phyloP scores from a whole-genome alignment of 495 filamentous ascomycete genomes.

The Talaromyces nanjingensis region DNA sequence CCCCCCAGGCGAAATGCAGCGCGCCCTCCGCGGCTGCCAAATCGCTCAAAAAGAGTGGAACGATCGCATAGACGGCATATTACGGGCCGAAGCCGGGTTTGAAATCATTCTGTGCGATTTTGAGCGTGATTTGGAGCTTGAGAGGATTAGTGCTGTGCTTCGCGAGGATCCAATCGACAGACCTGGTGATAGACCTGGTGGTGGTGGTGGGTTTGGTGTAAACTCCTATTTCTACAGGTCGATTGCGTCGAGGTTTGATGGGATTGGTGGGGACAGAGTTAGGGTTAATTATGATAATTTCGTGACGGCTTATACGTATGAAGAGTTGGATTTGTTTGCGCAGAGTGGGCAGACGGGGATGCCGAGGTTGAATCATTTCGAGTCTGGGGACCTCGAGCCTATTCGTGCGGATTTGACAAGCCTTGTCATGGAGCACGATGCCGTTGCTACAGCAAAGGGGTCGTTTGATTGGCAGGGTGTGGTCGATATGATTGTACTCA shows the following conservation, averaged over 20 bases:
- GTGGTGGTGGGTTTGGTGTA: not conserved
- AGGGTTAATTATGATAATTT: conserved; percentile 54
- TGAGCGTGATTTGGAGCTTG: conserved; percentile 27
- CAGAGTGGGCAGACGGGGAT: conserved; percentile 19
- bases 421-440: conserved; percentile 23
- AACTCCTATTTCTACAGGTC: conserved; percentile 17
- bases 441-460: not conserved
- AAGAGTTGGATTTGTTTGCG: conserved; percentile 42
- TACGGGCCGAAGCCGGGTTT: conserved; percentile 64
- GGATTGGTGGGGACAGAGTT: conserved; percentile 48
- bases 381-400: not conserved
- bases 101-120: conserved; percentile 66
- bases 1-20: conserved; percentile 24
- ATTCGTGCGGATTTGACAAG: conserved; percentile 8
- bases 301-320: conserved; percentile 50
- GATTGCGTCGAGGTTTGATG: conserved; percentile 49
- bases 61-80: conserved; percentile 47
- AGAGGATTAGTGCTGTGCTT: conserved; percentile 21
- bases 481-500: conserved; percentile 24
- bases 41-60: conserved; percentile 40
- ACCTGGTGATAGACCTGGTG: not conserved
- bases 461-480: conserved; percentile 9
- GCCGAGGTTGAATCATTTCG: conserved; percentile 5
- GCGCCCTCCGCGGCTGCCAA: conserved; percentile 45
- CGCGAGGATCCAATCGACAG: not conserved